These are phyloP conservation scores for Phaeodactylum tricornutum DNA, from an alignment of 108 stramenopile genomes.

Conservation along the genomic window DNA sequence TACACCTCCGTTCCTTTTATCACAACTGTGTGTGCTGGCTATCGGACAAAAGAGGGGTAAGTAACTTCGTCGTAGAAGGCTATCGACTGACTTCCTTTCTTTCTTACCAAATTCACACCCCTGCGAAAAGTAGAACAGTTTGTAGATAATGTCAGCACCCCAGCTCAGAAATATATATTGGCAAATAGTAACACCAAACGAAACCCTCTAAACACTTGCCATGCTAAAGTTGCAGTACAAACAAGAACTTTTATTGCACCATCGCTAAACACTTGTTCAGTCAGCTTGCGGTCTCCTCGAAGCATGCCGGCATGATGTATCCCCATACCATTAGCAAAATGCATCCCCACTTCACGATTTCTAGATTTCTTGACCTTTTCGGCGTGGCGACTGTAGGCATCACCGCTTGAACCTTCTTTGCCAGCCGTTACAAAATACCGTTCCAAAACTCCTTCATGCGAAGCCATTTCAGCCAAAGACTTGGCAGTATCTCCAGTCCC, in stretches of 20 bases:
- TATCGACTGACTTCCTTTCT: too few species aligned
- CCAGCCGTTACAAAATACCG: conserved; percentile 50
- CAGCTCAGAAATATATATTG: too few species aligned
- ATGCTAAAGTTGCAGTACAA: too few species aligned
- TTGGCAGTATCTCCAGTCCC: conserved; percentile 88
- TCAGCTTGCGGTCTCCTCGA: conserved; percentile 87
- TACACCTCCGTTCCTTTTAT: conserved; percentile 99
- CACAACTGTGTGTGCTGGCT: conserved; percentile 93
- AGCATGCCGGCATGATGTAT: conserved; percentile 99
- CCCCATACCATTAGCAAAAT: conserved; percentile 89
- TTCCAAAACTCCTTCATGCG: conserved; percentile 47
- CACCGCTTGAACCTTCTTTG: conserved; percentile 35
- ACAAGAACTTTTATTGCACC: conserved; percentile 95
- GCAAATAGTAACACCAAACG: neutral
- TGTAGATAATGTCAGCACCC: too few species aligned
- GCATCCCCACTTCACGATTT: conserved; percentile 76
- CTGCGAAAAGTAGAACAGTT: too few species aligned
- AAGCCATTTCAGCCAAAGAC: conserved; percentile 70
- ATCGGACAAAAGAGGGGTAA: too few species aligned
- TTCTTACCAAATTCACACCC: too few species aligned
- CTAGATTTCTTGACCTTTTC: conserved; percentile 76
- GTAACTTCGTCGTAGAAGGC: too few species aligned
- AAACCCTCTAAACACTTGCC: neutral
- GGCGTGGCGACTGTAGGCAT: conserved; percentile 46
- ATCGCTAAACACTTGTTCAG: conserved; percentile 91